phyloP scores from a whole-genome alignment of 768 basidiomycete species.

The Suillus decipiens region DNA sequence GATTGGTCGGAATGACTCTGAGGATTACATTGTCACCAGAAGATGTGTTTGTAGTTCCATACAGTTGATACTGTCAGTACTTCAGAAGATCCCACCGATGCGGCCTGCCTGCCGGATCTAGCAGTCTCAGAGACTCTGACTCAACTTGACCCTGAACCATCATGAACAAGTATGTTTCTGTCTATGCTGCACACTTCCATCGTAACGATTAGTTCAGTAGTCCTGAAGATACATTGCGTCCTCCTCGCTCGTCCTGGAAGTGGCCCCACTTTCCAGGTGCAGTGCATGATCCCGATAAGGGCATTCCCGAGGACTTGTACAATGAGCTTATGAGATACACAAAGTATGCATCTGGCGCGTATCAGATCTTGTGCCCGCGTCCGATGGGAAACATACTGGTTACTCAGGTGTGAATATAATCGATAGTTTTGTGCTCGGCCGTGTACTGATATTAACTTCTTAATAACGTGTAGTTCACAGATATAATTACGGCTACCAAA shows the following conservation, averaged over 20 bases:
- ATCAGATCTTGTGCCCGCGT: conserved; percentile 45
- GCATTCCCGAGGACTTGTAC: conserved; percentile 40
- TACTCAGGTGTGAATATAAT: conserved; percentile 34
- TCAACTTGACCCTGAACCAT: conserved; percentile 5
- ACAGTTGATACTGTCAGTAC: background rate
- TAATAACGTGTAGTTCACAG: conserved; percentile 33
- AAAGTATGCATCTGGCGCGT: conserved; percentile 53
- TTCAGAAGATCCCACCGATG: background rate
- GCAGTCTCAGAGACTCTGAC: background rate
- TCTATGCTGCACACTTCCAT: conserved; percentile 1
- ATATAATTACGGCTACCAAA: conserved; percentile 39
- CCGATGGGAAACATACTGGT: conserved; percentile 51
- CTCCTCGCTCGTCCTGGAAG: conserved; percentile 8
- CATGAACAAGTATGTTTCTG: conserved; percentile 4
- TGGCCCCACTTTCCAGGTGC: conserved; percentile 29
- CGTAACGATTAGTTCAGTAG: background rate
- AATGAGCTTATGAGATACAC: conserved; percentile 46
- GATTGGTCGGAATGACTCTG: background rate
- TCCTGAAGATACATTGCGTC: background rate
- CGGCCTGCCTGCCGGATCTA: conserved; percentile 1
- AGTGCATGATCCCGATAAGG: conserved; percentile 23
- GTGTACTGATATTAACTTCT: conserved; percentile 5
- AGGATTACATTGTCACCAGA: background rate
- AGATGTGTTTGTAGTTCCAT: background rate
- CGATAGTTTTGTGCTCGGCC: background rate